Evolutionary conservation across 2,329 filamentous ascomycete species (phyloP).

Genomic region (Waltergamsia citrina): DNA sequence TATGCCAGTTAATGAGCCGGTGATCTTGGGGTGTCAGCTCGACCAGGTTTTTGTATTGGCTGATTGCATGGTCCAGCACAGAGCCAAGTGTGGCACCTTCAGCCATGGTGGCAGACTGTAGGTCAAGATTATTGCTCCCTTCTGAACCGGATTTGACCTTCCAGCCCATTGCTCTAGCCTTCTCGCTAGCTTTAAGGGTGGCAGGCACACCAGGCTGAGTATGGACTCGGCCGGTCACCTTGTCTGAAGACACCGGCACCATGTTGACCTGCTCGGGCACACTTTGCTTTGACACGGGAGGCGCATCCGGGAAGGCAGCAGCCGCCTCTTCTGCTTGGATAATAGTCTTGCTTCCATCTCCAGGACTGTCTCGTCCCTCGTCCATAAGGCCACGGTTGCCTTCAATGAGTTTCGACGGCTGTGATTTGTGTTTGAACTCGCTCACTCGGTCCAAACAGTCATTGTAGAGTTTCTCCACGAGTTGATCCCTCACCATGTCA

Average conservation of each 20-base stretch:
- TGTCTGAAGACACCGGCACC: constrained; percentile 56
- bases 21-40: constrained; percentile 80
- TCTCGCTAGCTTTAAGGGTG: constrained; percentile 64
- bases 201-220: constrained; percentile 60
- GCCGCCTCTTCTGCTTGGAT: constrained; percentile 60
- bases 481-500: constrained; percentile 65
- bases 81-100: constrained; percentile 71
- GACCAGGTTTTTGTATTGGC: constrained; percentile 75
- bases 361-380: constrained; percentile 67
- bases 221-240: constrained; percentile 63
- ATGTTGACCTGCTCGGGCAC: constrained; percentile 43
- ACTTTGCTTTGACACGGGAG: constrained; percentile 42
- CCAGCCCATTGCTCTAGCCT: constrained; percentile 79
- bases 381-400: constrained; percentile 78
- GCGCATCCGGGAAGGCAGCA: constrained; percentile 47
- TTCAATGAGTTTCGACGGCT: constrained; percentile 61
- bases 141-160: constrained; percentile 51
- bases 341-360: constrained; percentile 63
- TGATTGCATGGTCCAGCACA: constrained; percentile 87
- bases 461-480: constrained; percentile 89
- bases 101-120: constrained; percentile 54
- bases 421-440: constrained; percentile 74
- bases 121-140: constrained; percentile 58
- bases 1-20: constrained; percentile 92
- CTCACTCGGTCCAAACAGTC: constrained; percentile 89